These are phyloP conservation scores for Clavispora phyllophila DNA, from an alignment of 805 yeast genomes.

Conservation along the genomic window DNA sequence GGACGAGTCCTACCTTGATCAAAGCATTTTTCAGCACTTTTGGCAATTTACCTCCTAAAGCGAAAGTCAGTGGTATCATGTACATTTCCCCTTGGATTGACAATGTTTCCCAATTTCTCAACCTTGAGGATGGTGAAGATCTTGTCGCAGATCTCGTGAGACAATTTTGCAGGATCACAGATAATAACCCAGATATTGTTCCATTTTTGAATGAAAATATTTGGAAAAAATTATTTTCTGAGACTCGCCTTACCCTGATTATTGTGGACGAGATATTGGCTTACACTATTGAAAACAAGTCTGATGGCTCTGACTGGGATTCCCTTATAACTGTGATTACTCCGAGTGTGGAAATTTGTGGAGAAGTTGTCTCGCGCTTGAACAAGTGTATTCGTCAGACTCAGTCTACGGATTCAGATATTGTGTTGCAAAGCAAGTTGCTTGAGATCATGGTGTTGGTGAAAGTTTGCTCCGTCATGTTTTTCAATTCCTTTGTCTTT, in stretches of 20 bases:
- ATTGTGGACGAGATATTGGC: conserved; percentile 71
- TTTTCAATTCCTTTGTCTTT: conserved; percentile 62
- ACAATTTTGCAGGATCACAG: conserved; percentile 55
- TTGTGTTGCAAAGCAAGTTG: conserved; percentile 48
- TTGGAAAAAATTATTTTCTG: conserved; percentile 64
- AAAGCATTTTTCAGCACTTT: conserved; percentile 43
- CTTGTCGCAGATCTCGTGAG: conserved; percentile 57
- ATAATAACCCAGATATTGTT: conserved; percentile 42
- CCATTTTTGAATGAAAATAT: conserved; percentile 53
- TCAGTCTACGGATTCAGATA: conserved; percentile 35
- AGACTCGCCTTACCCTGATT: conserved; percentile 51
- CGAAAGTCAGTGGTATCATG: conserved; percentile 39
- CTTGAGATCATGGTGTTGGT: conserved; percentile 67
- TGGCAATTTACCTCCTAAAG: conserved; percentile 31
- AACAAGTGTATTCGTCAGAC: conserved; percentile 50
- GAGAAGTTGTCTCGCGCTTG: conserved; percentile 55
- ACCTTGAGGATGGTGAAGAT: conserved; percentile 56
- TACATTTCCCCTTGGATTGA: conserved; percentile 72
- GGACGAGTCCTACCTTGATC: conserved; percentile 57
- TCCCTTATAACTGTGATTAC: conserved; percentile 59
- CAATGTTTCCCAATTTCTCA: conserved; percentile 59
- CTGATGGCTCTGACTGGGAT: conserved; percentile 69
- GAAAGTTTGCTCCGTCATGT: conserved; percentile 55
- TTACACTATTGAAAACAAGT: conserved; percentile 69
- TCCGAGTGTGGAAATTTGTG: conserved; percentile 71